Conservation (phyloP, 441 rosid species). For the Populus hybrid region DNA sequence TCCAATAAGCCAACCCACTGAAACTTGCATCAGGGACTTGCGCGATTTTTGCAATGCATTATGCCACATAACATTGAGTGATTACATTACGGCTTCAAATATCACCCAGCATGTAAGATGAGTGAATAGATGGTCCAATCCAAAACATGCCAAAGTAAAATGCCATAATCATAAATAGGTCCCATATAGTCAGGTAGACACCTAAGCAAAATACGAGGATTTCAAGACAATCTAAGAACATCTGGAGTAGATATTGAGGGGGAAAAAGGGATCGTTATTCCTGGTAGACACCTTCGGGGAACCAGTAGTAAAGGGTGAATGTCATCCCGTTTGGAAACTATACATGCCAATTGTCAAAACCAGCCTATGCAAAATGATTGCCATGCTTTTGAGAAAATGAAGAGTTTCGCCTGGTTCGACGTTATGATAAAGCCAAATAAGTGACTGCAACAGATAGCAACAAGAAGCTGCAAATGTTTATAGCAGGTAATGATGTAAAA, state of each 20-base stretch:
- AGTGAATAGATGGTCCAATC: neutral
- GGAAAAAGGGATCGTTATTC: neutral
- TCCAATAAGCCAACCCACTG: neutral
- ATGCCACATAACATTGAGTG: neutral
- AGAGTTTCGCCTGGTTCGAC: neutral
- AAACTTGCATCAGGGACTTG: neutral
- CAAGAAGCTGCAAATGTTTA: neutral
- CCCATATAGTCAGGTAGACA: too few relatives aligned
- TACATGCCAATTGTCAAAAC: neutral
- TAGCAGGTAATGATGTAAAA: neutral
- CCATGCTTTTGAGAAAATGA: neutral
- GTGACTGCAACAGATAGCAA: conserved; percentile 7
- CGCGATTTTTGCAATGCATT: neutral
- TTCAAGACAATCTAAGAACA: neutral
- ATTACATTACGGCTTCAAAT: neutral
- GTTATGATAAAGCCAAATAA: conserved; percentile 2
- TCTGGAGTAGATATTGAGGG: neutral
- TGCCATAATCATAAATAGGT: neutral
- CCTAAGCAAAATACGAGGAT: neutral
- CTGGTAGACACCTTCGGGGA: neutral
- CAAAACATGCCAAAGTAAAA: neutral
- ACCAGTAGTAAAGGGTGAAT: neutral
- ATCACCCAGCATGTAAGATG: neutral
- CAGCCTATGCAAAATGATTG: neutral
- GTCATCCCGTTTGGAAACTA: neutral